Evolutionary conservation across 306 rosid species (phyloP).

Genomic region (Alnus glutinosa): DNA sequence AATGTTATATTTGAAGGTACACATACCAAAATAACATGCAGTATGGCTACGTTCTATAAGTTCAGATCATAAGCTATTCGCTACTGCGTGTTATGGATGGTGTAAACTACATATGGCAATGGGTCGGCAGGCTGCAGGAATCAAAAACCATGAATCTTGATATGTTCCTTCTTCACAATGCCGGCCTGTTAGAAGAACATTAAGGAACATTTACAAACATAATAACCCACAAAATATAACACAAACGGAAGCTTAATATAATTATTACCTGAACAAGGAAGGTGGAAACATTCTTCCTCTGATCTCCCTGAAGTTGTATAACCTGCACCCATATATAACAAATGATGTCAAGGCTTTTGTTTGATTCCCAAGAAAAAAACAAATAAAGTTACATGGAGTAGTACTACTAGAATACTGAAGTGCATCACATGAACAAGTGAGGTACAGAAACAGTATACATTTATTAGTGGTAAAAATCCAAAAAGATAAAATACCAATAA

Average conservation of each 20-base stretch:
- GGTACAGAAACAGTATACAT: neutral
- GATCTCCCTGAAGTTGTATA: conserved; percentile 70
- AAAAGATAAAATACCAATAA: neutral
- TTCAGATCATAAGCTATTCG: conserved; percentile 30
- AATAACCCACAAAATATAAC: neutral
- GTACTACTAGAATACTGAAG: neutral
- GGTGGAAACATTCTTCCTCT: conserved; percentile 57
- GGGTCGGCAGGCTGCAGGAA: conserved; percentile 15
- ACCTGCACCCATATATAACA: conserved; percentile 38
- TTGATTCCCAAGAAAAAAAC: neutral
- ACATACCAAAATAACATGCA: conserved; percentile 20
- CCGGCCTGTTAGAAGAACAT: conserved; percentile 45
- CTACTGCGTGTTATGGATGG: conserved; percentile 19
- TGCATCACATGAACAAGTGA: neutral
- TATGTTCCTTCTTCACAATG: conserved; percentile 60
- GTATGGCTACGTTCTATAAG: conserved; percentile 19
- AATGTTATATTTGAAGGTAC: conserved; percentile 19
- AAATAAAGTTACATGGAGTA: neutral
- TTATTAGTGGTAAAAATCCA: neutral
- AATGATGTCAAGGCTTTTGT: conserved; percentile 19
- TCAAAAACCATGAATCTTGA: conserved; percentile 63
- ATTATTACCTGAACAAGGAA: conserved; percentile 57
- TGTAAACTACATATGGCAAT: conserved; percentile 26
- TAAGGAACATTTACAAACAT: conserved; percentile 7
- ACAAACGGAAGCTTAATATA: neutral